A percentile compares a stretch with the other conserved stretches of the same genome.
Conservation (phyloP, 1,284 basidiomycete species). For the Ustilago crameri region DNA sequence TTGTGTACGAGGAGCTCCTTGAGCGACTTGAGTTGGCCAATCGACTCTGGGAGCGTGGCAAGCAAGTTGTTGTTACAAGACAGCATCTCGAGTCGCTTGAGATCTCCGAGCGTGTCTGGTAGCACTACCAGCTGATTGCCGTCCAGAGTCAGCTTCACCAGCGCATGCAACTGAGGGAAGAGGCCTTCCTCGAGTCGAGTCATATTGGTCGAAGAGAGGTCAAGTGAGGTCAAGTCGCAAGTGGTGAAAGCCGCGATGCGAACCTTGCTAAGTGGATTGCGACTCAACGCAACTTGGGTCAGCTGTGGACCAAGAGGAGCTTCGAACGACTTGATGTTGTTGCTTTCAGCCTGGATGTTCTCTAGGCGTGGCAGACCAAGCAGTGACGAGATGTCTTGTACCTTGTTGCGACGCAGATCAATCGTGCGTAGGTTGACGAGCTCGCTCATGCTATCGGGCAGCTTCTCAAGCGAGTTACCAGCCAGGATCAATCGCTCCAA, state of each 20-base stretch:
- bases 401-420: conserved; percentile 62
- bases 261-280: conserved; percentile 64
- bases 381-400: conserved; percentile 59
- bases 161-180: conserved; percentile 55
- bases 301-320: conserved; percentile 50
- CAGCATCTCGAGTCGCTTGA: conserved; percentile 78
- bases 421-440: conserved; percentile 58
- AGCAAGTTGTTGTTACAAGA: conserved; percentile 92
- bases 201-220: conserved; percentile 90
- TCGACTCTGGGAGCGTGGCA: conserved; percentile 78
- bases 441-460: conserved; percentile 57
- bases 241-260: conserved; percentile 69
- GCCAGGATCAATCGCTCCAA: conserved; percentile 63
- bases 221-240: conserved; percentile 80
- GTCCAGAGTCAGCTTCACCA: conserved; percentile 61
- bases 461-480: conserved; percentile 58
- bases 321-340: conserved; percentile 62
- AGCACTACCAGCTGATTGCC: conserved; percentile 81
- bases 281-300: conserved; percentile 54
- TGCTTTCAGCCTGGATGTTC: conserved; percentile 61
- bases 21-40: conserved; percentile 83
- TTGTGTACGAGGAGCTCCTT: conserved; percentile 86
- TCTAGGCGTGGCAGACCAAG: conserved; percentile 58
- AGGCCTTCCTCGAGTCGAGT: conserved; percentile 79
- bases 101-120: conserved; percentile 81